Evolutionary conservation across 2,329 filamentous ascomycete species (phyloP).

Genomic region (Penicillium sp.): DNA sequence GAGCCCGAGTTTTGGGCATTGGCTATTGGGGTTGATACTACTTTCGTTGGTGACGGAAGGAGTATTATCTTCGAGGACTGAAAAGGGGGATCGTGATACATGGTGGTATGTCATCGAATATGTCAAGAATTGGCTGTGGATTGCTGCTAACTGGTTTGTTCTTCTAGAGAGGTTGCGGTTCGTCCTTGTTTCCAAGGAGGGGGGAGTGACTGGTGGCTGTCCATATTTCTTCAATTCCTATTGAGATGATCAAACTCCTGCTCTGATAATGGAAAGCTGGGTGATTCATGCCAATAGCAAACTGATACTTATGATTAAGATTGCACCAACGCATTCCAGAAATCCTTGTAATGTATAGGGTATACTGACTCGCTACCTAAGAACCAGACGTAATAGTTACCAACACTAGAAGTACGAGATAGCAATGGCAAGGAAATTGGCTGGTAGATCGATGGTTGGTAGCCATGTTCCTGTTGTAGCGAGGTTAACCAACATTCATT

Average conservation of each 20-base stretch:
- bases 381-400: too few relatives aligned
- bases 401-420: background rate
- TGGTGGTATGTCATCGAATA: too few relatives aligned
- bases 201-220: background rate
- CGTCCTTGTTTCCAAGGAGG: too few relatives aligned
- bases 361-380: background rate
- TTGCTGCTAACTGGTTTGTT: background rate
- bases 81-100: too few relatives aligned
- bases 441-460: background rate
- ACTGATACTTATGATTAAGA: background rate
- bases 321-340: background rate
- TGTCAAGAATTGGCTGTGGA: too few relatives aligned
- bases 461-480: background rate
- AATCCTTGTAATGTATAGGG: too few relatives aligned
- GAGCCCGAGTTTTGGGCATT: too few relatives aligned
- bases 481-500: background rate
- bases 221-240: background rate
- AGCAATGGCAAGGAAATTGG: background rate
- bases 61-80: too few relatives aligned
- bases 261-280: too few relatives aligned
- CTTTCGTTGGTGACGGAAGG: too few relatives aligned
- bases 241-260: background rate
- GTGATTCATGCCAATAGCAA: background rate
- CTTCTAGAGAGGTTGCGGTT: background rate
- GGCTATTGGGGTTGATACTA: too few relatives aligned